These are phyloP conservation scores for Acacia confusa DNA, from an alignment of 306 rosid genomes.

Conservation along the genomic window DNA sequence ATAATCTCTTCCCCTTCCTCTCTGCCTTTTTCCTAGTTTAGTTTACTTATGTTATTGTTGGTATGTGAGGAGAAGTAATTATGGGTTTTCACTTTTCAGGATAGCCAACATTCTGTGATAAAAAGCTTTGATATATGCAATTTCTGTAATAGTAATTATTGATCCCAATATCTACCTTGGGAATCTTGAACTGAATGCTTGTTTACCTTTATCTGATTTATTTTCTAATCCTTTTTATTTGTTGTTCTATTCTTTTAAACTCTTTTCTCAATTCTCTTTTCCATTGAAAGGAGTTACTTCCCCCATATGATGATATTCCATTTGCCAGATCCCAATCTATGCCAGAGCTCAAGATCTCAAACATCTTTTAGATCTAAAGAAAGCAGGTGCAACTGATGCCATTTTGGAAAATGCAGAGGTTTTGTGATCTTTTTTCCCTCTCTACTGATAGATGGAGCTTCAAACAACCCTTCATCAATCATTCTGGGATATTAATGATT, in stretches of 20 bases:
- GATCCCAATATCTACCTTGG: conserved; percentile 13
- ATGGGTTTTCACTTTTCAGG: conserved; percentile 19
- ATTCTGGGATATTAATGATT: conserved; percentile 22
- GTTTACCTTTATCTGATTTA: neutral
- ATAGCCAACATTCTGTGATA: conserved; percentile 16
- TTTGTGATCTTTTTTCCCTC: neutral
- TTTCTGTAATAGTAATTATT: conserved; percentile 1
- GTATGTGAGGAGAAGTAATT: conserved; percentile 10
- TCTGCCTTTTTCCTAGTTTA: neutral
- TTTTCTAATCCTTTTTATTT: neutral
- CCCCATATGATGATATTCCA: conserved; percentile 32
- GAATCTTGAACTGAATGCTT: conserved; percentile 4
- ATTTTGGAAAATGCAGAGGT: conserved; percentile 95
- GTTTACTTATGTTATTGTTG: conserved; percentile 10
- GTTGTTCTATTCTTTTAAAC: neutral
- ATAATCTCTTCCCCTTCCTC: conserved; percentile 33
- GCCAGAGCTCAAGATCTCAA: conserved; percentile 85
- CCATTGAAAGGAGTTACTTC: conserved; percentile 28
- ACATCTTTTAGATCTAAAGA: conserved; percentile 90
- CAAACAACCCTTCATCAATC: neutral
- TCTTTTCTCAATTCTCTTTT: neutral
- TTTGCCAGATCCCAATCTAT: conserved; percentile 80
- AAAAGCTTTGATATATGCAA: conserved; percentile 18
- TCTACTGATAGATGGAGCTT: conserved; percentile 18
- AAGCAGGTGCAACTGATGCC: conserved; percentile 92